These are phyloP conservation scores for Helianthus tuberosus DNA, from an alignment of 129 eudicot genomes.

Conservation along the genomic window DNA sequence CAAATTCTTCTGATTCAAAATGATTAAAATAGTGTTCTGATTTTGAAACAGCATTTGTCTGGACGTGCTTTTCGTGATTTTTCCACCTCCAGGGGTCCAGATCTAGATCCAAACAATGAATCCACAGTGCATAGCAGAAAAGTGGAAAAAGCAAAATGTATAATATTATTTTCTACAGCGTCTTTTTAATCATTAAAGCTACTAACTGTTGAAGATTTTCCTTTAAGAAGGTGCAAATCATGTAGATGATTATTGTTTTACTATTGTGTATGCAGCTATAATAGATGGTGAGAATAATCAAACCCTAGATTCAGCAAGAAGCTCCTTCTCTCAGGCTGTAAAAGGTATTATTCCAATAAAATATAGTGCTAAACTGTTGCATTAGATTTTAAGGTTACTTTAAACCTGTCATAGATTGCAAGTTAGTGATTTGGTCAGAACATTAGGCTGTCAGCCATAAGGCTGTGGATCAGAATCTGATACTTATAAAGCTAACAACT, in stretches of 20 bases:
- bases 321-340: slow-evolving; percentile 89
- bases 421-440: slow-evolving; percentile 22
- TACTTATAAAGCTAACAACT: slow-evolving; percentile 24
- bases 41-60: slow-evolving; percentile 74
- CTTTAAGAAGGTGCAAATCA: slow-evolving; percentile 28
- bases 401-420: slow-evolving; percentile 26
- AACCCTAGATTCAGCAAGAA: slow-evolving; percentile 78
- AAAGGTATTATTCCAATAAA: slow-evolving; percentile 55
- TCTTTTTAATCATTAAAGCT: slow-evolving; percentile 10
- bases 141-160: slow-evolving; percentile 79
- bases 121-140: slow-evolving; percentile 46
- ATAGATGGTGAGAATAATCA: slow-evolving; percentile 57
- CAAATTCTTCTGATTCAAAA: slow-evolving; percentile 19
- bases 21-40: slow-evolving; percentile 30
- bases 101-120: slow-evolving; percentile 65
- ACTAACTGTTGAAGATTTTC: slow-evolving; percentile 12
- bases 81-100: slow-evolving; percentile 59
- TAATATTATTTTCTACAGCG: background rate
- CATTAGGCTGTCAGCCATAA: background rate
- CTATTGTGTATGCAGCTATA: slow-evolving; percentile 38
- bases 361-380: slow-evolving; percentile 1
- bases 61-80: slow-evolving; percentile 57
- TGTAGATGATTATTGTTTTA: slow-evolving; percentile 8
- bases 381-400: slow-evolving; percentile 14
- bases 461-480: background rate